Percentiles rank a stretch among this genome's conserved stretches.
Conservation (phyloP, 208 protist genomes). For the Leptomonas pyrrhocoris region DNA sequence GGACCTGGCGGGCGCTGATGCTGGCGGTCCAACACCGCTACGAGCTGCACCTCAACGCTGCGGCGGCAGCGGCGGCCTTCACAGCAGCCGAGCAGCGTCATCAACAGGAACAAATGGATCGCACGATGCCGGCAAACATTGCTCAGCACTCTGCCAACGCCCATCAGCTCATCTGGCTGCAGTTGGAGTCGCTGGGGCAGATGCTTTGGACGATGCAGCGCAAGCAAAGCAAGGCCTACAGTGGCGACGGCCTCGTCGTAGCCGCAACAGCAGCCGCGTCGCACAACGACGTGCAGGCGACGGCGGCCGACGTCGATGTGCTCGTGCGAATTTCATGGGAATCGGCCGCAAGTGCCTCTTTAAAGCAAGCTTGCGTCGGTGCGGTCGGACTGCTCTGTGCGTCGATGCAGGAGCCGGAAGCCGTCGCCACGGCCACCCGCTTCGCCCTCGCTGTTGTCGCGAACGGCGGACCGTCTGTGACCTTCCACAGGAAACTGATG, state of each 20-base stretch:
- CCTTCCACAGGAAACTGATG: slow-evolving; percentile 16
- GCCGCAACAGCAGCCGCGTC: slow-evolving; percentile 14
- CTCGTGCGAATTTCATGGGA: slow-evolving; percentile 73
- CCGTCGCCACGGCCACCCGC: slow-evolving; percentile 40
- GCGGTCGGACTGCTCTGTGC: slow-evolving; percentile 49
- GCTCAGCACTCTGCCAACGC: slow-evolving; percentile 41
- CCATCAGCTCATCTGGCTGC: slow-evolving; percentile 66
- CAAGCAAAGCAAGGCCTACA: slow-evolving; percentile 55
- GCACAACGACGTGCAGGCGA: slow-evolving; percentile 48
- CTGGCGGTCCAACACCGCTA: slow-evolving; percentile 40
- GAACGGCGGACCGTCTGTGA: slow-evolving; percentile 18
- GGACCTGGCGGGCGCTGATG: slow-evolving; percentile 69
- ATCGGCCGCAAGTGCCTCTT: slow-evolving; percentile 35
- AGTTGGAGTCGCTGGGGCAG: slow-evolving; percentile 69
- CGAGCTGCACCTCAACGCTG: slow-evolving; percentile 40
- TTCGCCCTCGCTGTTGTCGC: slow-evolving; percentile 50
- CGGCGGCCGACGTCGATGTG: slow-evolving; percentile 58
- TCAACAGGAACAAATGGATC: neutral
- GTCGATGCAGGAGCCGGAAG: slow-evolving; percentile 42
- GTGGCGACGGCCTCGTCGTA: no score
- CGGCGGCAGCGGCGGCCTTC: no score
- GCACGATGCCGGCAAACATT: slow-evolving; percentile 16
- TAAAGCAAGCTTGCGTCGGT: slow-evolving; percentile 61
- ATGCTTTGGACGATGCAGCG: slow-evolving; percentile 82
- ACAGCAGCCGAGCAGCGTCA: neutral